These are phyloP conservation scores for Nemophila menziesii DNA, from an alignment of 257 asterid species.

Conservation along the genomic window DNA sequence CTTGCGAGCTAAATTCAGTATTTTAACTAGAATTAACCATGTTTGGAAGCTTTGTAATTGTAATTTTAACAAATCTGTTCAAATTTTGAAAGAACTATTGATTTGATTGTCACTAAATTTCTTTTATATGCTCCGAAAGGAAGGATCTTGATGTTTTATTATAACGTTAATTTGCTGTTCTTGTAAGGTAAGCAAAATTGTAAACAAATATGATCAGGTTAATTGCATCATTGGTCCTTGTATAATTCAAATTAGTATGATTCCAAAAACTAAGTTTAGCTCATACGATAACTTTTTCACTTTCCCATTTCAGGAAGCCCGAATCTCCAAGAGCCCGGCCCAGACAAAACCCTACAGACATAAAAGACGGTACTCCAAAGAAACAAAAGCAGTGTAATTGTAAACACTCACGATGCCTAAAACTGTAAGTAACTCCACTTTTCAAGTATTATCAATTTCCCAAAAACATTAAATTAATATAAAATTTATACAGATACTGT, in stretches of 20 bases:
- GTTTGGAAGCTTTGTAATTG: not conserved
- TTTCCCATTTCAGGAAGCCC: conserved; percentile 51
- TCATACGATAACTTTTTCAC: conserved; percentile 2
- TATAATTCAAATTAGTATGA: not conserved
- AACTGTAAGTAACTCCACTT: conserved; percentile 53
- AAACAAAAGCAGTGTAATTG: conserved; percentile 94
- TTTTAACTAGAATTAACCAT: not conserved
- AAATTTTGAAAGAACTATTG: too few species aligned
- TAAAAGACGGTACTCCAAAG: conserved; percentile 86
- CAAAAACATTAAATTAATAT: not conserved
- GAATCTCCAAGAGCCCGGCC: conserved; percentile 77
- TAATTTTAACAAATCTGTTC: too few species aligned
- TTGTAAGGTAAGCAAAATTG: too few species aligned
- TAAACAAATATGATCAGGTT: too few species aligned
- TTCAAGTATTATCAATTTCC: conserved; percentile 3
- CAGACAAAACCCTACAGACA: conserved; percentile 49
- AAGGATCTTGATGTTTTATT: not conserved
- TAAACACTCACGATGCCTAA: conserved; percentile 87
- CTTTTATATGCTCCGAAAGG: not conserved
- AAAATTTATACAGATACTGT: conserved; percentile 54
- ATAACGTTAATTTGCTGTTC: not conserved
- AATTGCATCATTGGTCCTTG: too few species aligned
- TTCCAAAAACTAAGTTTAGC: too few species aligned
- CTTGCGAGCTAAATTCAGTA: not conserved
- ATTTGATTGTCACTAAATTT: not conserved